These are phyloP conservation scores for Botrytis cinerea DNA, from an alignment of 2,329 filamentous ascomycete genomes.

Conservation along the genomic window DNA sequence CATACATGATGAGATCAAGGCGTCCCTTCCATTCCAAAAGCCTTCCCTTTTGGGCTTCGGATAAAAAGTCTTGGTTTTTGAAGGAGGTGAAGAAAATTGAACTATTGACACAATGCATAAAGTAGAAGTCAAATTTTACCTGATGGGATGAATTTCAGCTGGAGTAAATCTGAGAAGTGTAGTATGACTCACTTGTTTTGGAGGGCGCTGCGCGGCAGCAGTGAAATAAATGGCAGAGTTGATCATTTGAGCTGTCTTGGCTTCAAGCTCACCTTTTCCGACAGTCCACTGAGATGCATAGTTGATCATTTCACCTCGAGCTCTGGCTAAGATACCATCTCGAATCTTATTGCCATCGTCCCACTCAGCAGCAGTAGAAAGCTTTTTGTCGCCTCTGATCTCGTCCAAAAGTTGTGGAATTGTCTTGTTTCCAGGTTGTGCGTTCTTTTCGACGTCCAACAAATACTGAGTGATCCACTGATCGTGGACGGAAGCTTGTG, in stretches of 20 bases:
- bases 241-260: constrained; percentile 67
- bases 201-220: constrained; percentile 57
- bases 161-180: background rate
- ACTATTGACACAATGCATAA: constrained; percentile 74
- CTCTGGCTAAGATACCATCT: constrained; percentile 67
- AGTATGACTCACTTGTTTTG: constrained; percentile 49
- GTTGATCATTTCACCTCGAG: constrained; percentile 62
- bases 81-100: constrained; percentile 73
- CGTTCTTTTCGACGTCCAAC: constrained; percentile 51
- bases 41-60: constrained; percentile 60
- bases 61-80: constrained; percentile 61
- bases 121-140: constrained; percentile 80
- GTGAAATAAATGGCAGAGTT: constrained; percentile 58
- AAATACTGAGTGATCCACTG: constrained; percentile 57
- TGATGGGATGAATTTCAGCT: background rate
- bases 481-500: constrained; percentile 72
- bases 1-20: constrained; percentile 72
- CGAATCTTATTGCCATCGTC: constrained; percentile 63
- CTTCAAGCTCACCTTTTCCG: constrained; percentile 50
- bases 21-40: constrained; percentile 83
- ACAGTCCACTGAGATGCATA: constrained; percentile 62
- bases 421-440: constrained; percentile 44
- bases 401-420: constrained; percentile 64
- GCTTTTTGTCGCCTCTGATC: constrained; percentile 56
- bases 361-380: constrained; percentile 55